A percentile compares a stretch with the other conserved stretches of the same genome.
These are phyloP conservation scores for Vanderwaltozyma tropicalis DNA, from an alignment of 805 yeast genomes.

Conservation along the genomic window DNA sequence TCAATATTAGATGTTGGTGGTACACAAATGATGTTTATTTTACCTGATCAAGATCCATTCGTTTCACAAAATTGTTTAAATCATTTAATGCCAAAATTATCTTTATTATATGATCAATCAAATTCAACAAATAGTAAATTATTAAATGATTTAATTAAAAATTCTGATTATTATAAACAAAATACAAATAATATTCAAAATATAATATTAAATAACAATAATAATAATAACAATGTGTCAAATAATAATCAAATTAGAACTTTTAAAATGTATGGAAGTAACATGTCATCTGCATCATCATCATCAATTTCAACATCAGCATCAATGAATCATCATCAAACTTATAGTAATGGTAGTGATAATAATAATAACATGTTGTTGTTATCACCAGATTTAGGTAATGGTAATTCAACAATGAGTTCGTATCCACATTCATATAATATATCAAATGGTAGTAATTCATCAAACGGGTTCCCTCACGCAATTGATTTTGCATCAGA, in stretches of 20 bases:
- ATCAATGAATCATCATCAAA: background rate
- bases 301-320: conserved; percentile 3
- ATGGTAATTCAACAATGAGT: background rate
- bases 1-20: conserved; percentile 91
- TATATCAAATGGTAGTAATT: background rate
- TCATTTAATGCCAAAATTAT: conserved; percentile 26
- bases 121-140: conserved; percentile 11
- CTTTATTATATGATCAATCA: conserved; percentile 8
- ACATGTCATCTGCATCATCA: conserved; percentile 4
- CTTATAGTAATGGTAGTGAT: background rate
- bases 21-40: conserved; percentile 96
- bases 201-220: background rate
- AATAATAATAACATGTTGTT: background rate
- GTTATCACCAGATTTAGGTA: background rate
- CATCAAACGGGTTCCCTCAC: conserved; percentile 11
- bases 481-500: conserved; percentile 34
- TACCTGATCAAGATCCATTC: conserved; percentile 79
- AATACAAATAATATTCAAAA: conserved; percentile 5
- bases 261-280: conserved; percentile 24
- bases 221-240: background rate
- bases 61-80: conserved; percentile 36
- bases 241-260: conserved; percentile 14
- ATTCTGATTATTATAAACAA: conserved; percentile 12
- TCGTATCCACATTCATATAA: background rate
- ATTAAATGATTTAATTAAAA: conserved; percentile 16